Evolutionary conservation across 371 early-diverging fungal genomes (phyloP), one percentile per base, ranked within the genome.

Genomic region (Basidiobolus heterosporus): DNA sequence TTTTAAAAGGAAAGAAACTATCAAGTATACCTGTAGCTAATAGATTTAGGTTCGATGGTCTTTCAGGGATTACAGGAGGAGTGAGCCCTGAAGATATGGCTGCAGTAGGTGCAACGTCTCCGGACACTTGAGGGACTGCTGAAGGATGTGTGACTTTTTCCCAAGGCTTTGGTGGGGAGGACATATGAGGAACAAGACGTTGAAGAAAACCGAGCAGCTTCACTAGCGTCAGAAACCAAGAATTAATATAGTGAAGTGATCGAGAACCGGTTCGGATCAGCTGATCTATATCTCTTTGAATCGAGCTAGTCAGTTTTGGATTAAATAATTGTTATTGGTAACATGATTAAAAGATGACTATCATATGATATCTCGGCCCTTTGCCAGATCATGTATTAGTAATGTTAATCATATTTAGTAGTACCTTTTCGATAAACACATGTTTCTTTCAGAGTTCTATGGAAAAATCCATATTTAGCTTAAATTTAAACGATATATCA

Each of bases 111-210:
- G 64, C 48, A 41, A 55, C 21, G 52, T 44, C 36, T 50, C 57
- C 47, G 56, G 51, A 8, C 47, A 45, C 7, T 11, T 13, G 36
- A 2, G 49, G 19, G 4, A 51, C 47, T 17, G 55, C 18, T 20
- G 63, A 42, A 38, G 46, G 53, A 15, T 48, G 55, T 43, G 56
- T 62, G 45, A 63, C 73, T 46, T 66, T 59, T 62, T 93, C 94
- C 94, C 94, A 93, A 36, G 94, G 94, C 55, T 93, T 93, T 54
- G 90, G 86, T 44, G 94, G 94, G 37, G 88, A 87, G 11, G 83
- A 72, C 85, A 88, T 89, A 50, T 11, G 30, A 9, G 30, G 9
- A 9, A 30, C 30, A 30, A 30, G 30, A 30, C 5, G 19, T 3
- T 40, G n/a, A 19, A 17, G 3, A 22, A 2, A 41, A 22, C 9